Evolutionary conservation across 2,329 filamentous ascomycete genomes (phyloP).

Genomic region (Cladosporium oxysporum): DNA sequence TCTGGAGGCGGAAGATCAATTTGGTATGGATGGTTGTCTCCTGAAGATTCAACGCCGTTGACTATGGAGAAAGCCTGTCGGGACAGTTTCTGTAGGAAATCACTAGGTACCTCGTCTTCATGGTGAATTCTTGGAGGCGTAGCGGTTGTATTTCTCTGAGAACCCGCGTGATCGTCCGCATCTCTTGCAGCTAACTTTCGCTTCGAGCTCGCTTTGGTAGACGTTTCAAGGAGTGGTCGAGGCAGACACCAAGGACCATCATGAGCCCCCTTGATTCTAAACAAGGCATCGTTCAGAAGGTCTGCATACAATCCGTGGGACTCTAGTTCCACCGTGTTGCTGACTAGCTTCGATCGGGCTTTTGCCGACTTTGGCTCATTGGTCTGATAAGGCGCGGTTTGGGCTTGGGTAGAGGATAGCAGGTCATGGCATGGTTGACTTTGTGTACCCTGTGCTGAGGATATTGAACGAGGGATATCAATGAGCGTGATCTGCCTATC

Average conservation of each 20-base stretch:
- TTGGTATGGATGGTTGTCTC: not conserved
- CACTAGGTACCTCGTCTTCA: not conserved
- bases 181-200: not conserved
- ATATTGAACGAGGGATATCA: slow-evolving; percentile 70
- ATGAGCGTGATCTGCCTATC: slow-evolving; percentile 58
- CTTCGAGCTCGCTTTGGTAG: not conserved
- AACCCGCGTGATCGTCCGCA: not conserved
- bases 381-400: slow-evolving; percentile 52
- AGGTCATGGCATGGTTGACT: slow-evolving; percentile 43
- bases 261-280: slow-evolving; percentile 33
- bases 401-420: slow-evolving; percentile 49
- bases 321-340: slow-evolving; percentile 33
- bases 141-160: not conserved
- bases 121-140: too few species aligned
- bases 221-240: slow-evolving; percentile 21
- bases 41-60: not conserved
- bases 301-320: slow-evolving; percentile 42
- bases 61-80: not conserved
- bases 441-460: slow-evolving; percentile 61
- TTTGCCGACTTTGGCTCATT: slow-evolving; percentile 57
- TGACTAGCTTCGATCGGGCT: slow-evolving; percentile 45
- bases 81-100: not conserved
- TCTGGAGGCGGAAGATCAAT: not conserved
- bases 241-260: slow-evolving; percentile 40
- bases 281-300: slow-evolving; percentile 44